These are phyloP conservation scores for Inga laurina DNA, from an alignment of 306 rosid species.

Conservation along the genomic window DNA sequence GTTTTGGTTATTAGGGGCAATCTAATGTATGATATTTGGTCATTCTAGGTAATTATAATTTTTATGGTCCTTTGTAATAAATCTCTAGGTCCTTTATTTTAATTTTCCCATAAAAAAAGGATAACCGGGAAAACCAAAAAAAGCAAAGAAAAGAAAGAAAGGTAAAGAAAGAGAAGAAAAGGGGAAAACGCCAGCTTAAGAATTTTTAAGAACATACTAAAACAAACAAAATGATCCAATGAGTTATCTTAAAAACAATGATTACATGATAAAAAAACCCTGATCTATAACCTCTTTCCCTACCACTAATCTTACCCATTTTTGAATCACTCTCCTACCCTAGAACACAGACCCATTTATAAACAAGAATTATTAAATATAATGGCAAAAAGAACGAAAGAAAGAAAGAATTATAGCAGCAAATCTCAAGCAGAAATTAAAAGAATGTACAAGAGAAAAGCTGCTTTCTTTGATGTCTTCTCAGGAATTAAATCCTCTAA, in stretches of 20 bases:
- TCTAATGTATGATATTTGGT: too few relatives aligned
- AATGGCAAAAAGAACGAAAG: background rate
- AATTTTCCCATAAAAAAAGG: too few relatives aligned
- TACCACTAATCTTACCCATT: background rate
- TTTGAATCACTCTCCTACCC: slow-evolving; percentile 18
- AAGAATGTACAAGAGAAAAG: slow-evolving; percentile 29
- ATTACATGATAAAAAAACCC: slow-evolving; percentile 15
- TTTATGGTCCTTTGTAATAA: too few relatives aligned
- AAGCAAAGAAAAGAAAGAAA: too few relatives aligned
- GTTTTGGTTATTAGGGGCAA: too few relatives aligned
- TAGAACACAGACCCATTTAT: background rate
- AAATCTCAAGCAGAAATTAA: slow-evolving; percentile 12
- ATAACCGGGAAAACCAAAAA: too few relatives aligned
- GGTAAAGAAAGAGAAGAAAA: too few relatives aligned
- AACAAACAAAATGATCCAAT: slow-evolving; percentile 11
- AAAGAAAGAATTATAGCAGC: slow-evolving; percentile 34
- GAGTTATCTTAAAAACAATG: slow-evolving; percentile 13
- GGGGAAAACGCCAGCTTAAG: background rate
- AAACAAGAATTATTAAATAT: background rate
- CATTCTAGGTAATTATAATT: too few relatives aligned
- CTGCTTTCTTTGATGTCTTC: slow-evolving; percentile 11
- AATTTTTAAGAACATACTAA: background rate
- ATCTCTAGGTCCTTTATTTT: too few relatives aligned
- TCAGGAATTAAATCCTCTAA: slow-evolving; percentile 1
- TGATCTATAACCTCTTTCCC: background rate